Evolutionary conservation across 371 early-diverging fungal species (phyloP).

Genomic region (Mortierella sp.): DNA sequence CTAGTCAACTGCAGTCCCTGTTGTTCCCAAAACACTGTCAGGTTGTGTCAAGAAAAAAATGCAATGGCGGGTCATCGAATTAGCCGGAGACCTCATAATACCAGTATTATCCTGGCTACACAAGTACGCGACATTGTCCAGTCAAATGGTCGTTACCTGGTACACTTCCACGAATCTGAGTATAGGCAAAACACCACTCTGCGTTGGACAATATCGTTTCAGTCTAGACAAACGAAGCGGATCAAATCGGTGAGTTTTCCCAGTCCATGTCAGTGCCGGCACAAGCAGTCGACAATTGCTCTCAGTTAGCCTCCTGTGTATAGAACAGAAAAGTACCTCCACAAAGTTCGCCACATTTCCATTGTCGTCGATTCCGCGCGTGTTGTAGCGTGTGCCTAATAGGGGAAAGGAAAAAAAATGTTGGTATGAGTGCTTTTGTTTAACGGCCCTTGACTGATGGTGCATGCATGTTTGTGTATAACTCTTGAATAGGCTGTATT

Average conservation of each 20-base stretch:
- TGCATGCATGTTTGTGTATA: neutral
- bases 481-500: neutral
- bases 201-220: conserved; percentile 80
- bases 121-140: neutral
- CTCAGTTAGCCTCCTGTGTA: neutral
- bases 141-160: conserved; percentile 64
- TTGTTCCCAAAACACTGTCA: conserved; percentile 94
- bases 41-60: neutral
- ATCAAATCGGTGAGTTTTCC: neutral
- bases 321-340: conserved; percentile 70
- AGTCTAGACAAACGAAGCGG: conserved; percentile 60
- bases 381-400: conserved; percentile 91
- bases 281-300: neutral
- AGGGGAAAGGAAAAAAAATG: neutral
- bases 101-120: neutral
- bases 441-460: neutral
- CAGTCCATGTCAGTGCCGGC: neutral
- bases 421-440: neutral
- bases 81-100: neutral
- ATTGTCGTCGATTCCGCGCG: conserved; percentile 97
- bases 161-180: conserved; percentile 95
- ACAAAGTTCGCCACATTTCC: conserved; percentile 99
- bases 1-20: conserved; percentile 85
- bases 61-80: neutral
- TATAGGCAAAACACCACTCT: conserved; percentile 73